phyloP scores from a whole-genome alignment of 352 stramenopile species.

The Globisporangium cederbergense region DNA sequence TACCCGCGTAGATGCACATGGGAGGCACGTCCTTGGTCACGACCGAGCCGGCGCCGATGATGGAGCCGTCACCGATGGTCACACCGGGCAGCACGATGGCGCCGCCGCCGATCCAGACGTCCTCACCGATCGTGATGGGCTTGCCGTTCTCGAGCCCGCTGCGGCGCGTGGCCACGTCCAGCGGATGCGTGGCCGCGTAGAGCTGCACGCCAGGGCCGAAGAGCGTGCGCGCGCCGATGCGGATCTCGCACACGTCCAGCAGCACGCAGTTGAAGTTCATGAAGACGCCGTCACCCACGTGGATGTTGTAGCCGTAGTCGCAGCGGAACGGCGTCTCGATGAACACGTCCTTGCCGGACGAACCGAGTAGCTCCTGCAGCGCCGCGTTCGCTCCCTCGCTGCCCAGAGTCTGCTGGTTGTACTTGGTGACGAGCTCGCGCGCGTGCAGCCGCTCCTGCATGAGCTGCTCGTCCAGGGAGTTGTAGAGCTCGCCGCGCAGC shows the following conservation, averaged over 20 bases:
- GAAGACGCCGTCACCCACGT: slow-evolving; percentile 69
- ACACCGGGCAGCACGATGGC: slow-evolving; percentile 67
- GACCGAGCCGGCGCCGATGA: slow-evolving; percentile 76
- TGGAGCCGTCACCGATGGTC: slow-evolving; percentile 48
- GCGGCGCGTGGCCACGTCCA: slow-evolving; percentile 42
- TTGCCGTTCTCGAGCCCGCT: slow-evolving; percentile 54
- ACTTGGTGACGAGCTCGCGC: slow-evolving; percentile 32
- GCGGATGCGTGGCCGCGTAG: slow-evolving; percentile 76
- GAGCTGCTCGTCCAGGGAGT: slow-evolving; percentile 32
- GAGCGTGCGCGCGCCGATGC: slow-evolving; percentile 70
- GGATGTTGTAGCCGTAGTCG: slow-evolving; percentile 88
- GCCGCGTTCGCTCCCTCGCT: slow-evolving; percentile 24
- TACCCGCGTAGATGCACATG: slow-evolving; percentile 60
- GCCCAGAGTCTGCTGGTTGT: slow-evolving; percentile 38
- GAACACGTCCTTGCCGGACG: slow-evolving; percentile 34
- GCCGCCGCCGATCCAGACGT: slow-evolving; percentile 83
- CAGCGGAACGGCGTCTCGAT: slow-evolving; percentile 86
- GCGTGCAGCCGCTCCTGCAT: slow-evolving; percentile 32
- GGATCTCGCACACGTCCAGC: slow-evolving; percentile 77
- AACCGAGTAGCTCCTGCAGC: slow-evolving; percentile 39
- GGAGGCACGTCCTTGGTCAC: slow-evolving; percentile 75
- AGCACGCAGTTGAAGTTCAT: slow-evolving; percentile 90
- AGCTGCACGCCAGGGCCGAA: slow-evolving; percentile 76
- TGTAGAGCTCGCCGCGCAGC: slow-evolving; percentile 59
- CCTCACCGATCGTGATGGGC: slow-evolving; percentile 70